Percentiles rank a stretch among this genome's conserved stretches.
Conservation (phyloP, 2,329 filamentous ascomycete genomes). For the Zymoseptoria ardabiliae region DNA sequence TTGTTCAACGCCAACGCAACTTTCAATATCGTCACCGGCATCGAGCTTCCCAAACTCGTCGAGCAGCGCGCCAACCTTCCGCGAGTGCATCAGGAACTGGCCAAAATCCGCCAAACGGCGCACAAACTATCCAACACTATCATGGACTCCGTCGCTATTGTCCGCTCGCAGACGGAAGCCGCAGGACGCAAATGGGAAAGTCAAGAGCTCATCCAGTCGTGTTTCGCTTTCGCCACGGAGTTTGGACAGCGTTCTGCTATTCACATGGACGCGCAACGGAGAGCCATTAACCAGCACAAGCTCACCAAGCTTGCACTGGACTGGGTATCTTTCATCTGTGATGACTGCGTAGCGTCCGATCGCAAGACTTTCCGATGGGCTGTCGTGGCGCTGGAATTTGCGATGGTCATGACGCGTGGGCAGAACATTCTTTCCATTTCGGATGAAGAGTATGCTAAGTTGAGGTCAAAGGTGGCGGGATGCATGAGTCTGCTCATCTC, state of each 20-base stretch:
- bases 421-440: conserved; percentile 87
- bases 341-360: conserved; percentile 90
- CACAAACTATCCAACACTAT: conserved; percentile 97
- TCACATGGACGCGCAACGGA: conserved; percentile 91
- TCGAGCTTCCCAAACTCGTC: conserved; percentile 80
- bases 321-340: conserved; percentile 97
- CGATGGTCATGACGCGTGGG: conserved; percentile 93
- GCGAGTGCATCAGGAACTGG: conserved; percentile 82
- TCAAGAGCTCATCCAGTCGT: conserved; percentile 93
- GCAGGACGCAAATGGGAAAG: conserved; percentile 60
- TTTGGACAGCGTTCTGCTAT: conserved; percentile 91
- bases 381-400: conserved; percentile 88
- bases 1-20: conserved; percentile 70
- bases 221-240: conserved; percentile 97
- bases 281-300: conserved; percentile 95
- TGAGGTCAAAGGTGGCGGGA: conserved; percentile 83
- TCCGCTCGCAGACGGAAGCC: conserved; percentile 68
- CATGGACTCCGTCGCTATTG: conserved; percentile 96
- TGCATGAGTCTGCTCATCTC: conserved; percentile 97
- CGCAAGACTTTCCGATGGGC: conserved; percentile 97
- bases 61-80: conserved; percentile 90
- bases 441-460: conserved; percentile 74
- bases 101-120: conserved; percentile 89
- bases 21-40: conserved; percentile 74
- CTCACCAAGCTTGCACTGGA: conserved; percentile 87